Evolutionary conservation across 2,329 filamentous ascomycete genomes (phyloP).

Genomic region (Teratosphaeria destructans): DNA sequence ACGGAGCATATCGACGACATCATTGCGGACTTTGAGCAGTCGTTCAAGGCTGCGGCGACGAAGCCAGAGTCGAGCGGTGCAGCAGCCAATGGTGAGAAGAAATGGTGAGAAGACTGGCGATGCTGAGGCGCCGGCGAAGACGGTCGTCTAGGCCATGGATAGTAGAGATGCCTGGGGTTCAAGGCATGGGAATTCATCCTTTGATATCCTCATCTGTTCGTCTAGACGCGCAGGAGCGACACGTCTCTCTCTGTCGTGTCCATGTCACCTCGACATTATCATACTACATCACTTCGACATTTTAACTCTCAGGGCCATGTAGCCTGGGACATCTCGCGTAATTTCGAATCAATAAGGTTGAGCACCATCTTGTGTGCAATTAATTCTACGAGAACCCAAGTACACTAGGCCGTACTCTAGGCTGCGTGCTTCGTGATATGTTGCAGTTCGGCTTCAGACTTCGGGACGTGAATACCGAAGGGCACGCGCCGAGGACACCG

Average conservation of each 20-base stretch:
- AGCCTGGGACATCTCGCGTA: no score
- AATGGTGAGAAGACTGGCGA: constrained; percentile 17
- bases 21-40: constrained; percentile 88
- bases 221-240: background rate
- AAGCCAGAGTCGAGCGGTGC: constrained; percentile 26
- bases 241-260: no score
- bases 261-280: no score
- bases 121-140: constrained; percentile 12
- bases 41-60: constrained; percentile 53
- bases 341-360: no score
- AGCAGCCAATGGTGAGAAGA: constrained; percentile 14
- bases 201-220: background rate
- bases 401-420: no score
- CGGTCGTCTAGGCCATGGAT: constrained; percentile 9
- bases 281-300: no score
- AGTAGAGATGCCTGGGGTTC: background rate
- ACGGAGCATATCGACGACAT: constrained; percentile 97
- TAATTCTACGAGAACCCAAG: no score
- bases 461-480: background rate
- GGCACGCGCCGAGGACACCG: background rate
- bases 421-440: no score
- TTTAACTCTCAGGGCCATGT: no score
- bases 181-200: background rate
- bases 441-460: no score
- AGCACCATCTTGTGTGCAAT: no score